phyloP scores from a whole-genome alignment of 768 basidiomycete genomes.

The Cystobasidiopsis lactophilus region DNA sequence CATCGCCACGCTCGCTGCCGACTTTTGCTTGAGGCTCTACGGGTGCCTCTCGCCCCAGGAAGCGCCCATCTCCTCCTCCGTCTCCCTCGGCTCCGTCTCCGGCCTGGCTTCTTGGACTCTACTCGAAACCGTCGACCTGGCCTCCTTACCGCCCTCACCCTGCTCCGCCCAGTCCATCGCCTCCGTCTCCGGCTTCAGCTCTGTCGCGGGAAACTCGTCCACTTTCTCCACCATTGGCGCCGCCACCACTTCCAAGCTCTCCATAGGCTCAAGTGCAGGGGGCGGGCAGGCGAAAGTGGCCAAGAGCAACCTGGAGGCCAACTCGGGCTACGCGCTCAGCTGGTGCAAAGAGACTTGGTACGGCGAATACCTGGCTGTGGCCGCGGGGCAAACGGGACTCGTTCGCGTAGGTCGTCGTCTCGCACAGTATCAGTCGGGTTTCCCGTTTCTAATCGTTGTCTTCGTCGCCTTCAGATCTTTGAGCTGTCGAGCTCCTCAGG shows the following conservation, averaged over 20 bases:
- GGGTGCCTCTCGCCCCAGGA: constrained; percentile 46
- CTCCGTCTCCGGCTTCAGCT: constrained; percentile 13
- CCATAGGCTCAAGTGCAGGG: background rate
- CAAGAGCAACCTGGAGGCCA: constrained; percentile 48
- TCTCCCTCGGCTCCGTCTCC: background rate
- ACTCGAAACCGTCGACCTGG: constrained; percentile 53
- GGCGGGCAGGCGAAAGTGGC: constrained; percentile 29
- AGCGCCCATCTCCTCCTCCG: background rate
- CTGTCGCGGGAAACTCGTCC: background rate
- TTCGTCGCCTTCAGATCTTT: constrained; percentile 44
- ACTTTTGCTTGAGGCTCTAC: constrained; percentile 69
- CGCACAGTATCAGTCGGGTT: background rate
- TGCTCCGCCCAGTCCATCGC: no score
- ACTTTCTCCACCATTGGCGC: background rate
- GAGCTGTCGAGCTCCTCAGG: constrained; percentile 40
- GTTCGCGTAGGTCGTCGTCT: constrained; percentile 42
- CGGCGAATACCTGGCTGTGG: constrained; percentile 70
- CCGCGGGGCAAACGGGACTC: constrained; percentile 45
- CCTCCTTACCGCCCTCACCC: constrained; percentile 31
- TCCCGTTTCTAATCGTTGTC: background rate
- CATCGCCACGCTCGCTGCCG: constrained; percentile 70
- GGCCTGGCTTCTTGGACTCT: constrained; percentile 50
- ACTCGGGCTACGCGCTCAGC: constrained; percentile 76
- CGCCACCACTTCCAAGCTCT: background rate
- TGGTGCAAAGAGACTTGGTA: constrained; percentile 95